phyloP scores from a whole-genome alignment of 2,329 filamentous ascomycete genomes.

The Verticillium albo-atrum region DNA sequence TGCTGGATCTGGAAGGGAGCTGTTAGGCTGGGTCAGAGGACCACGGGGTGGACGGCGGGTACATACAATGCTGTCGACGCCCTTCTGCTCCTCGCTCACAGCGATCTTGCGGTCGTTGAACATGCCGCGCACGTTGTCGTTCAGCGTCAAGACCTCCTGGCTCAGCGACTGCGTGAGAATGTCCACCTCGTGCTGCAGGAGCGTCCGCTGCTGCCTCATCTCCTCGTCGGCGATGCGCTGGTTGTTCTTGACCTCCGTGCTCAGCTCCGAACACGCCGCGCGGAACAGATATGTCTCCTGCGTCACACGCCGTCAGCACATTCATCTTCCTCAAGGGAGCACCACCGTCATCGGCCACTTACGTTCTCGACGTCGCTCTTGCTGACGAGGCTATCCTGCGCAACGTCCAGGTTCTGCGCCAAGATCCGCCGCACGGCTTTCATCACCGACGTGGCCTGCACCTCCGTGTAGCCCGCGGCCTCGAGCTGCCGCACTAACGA shows the following conservation, averaged over 20 bases:
- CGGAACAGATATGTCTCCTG: conserved; percentile 87
- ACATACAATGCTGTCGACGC: conserved; percentile 72
- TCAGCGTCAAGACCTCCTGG: conserved; percentile 76
- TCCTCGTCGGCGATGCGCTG: conserved; percentile 73
- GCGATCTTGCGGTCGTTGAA: conserved; percentile 96
- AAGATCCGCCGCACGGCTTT: conserved; percentile 80
- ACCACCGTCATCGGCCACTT: not conserved
- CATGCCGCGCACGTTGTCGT: conserved; percentile 89
- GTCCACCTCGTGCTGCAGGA: conserved; percentile 92
- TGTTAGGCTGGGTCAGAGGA: conserved; percentile 8
- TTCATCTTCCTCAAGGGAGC: not conserved
- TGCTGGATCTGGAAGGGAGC: conserved; percentile 69
- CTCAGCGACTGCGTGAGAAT: conserved; percentile 80
- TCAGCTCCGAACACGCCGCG: conserved; percentile 87
- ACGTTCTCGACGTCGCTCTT: conserved; percentile 89
- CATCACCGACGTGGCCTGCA: conserved; percentile 83
- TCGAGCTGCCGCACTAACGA: conserved; percentile 78
- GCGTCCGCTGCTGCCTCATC: conserved; percentile 75
- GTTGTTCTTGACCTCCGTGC: conserved; percentile 78
- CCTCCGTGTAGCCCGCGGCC: conserved; percentile 63
- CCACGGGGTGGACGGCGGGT: not conserved
- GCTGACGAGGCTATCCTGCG: conserved; percentile 74
- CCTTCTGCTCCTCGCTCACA: conserved; percentile 81
- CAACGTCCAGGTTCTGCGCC: conserved; percentile 73
- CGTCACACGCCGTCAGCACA: conserved; percentile 10